Base-by-base conservation (phyloP, 805 yeast species). In the Teunomyces cretensis region DNA sequence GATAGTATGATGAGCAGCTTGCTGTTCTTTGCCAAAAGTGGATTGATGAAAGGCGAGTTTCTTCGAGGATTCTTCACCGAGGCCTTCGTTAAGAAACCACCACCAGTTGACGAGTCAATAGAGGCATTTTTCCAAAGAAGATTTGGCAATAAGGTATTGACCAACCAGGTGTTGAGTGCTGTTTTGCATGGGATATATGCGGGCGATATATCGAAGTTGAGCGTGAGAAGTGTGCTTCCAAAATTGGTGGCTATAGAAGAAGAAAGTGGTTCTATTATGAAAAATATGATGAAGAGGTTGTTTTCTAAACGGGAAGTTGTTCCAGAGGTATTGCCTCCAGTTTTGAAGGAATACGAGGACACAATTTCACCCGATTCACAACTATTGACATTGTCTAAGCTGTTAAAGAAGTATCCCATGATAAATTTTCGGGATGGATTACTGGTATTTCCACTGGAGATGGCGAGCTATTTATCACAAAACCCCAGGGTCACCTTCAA, bases 141-240 rank as follows among this genome's bases (percentile, higher is more conserved):
- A 48, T 84, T 90, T 59, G 91, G 91, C 2, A 57, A 52, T 8
- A 69, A 71, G 7, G 43, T 69, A 2, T 63, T 84, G 4, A 69
- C 76, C 2, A 68, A 67, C 46, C 83, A 87, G 41, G 65, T 92
- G 11, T 65, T 86, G 15, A 86, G 96, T 63, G 98, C 96, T 0
- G 67, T 90, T 3, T 72, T 86, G 60, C 89, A 90, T 57, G 99
- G 99, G 0, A 82, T 94, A 1, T 92, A 90, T 62, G 97, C 96
- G 1, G 75, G 75, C 1, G 96, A 91, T 62, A 74, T 81, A 1
- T 56, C 73, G 5, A 69, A 78, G 45, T 64, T 92, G 40, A 86
- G 96, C 68, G 81, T 85, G 0, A 66, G 77, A 15, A 72, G 86
- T 3, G 72, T 88, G 0, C 59, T 88, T 49, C 81, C 83, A 2